Evolutionary conservation across 2,329 filamentous ascomycete genomes (phyloP).

Genomic region (Colletotrichum godetiae): DNA sequence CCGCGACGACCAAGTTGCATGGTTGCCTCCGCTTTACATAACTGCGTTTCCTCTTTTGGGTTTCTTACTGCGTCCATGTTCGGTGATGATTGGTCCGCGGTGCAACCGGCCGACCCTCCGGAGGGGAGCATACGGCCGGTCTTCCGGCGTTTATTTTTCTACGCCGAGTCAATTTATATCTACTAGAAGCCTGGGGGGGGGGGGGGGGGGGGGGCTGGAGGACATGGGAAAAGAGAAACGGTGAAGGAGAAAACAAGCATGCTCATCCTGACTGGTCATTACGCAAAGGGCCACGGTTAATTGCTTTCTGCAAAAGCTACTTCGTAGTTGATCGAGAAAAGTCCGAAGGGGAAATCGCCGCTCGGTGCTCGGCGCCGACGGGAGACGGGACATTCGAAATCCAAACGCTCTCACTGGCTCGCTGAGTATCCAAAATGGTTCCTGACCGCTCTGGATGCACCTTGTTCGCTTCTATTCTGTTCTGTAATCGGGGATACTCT

Average conservation of each 20-base stretch:
- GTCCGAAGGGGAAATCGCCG: neutral
- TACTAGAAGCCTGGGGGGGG: neutral
- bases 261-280: neutral
- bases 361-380: conserved; percentile 15
- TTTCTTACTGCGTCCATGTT: neutral
- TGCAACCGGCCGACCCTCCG: neutral
- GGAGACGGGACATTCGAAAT: neutral
- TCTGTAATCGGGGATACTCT: neutral
- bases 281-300: no score
- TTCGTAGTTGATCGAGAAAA: neutral
- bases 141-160: conserved; percentile 13
- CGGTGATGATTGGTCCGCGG: neutral
- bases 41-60: conserved; percentile 7
- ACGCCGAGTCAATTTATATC: neutral
- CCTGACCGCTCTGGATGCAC: neutral
- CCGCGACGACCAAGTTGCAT: neutral
- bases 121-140: neutral
- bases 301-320: neutral
- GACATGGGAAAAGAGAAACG: neutral
- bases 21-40: conserved; percentile 1
- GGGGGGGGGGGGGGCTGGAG: no score
- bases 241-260: neutral
- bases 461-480: neutral
- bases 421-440: neutral
- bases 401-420: neutral